These are phyloP conservation scores for Saccharum officinarum DNA, from an alignment of 176 grass and related monocot species.

Conservation along the genomic window DNA sequence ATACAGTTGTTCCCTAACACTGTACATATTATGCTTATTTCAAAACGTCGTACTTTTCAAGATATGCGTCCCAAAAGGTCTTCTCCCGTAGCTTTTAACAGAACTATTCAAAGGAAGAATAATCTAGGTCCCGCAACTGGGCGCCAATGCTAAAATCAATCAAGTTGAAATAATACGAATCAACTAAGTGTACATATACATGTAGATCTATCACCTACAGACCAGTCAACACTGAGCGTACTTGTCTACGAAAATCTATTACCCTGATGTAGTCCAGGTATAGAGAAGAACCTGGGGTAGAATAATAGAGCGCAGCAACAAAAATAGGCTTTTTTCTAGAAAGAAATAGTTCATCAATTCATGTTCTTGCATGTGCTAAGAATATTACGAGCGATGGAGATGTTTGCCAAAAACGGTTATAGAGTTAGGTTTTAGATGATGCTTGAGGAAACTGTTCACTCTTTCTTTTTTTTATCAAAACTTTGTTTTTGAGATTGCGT, in stretches of 20 bases:
- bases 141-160: neutral
- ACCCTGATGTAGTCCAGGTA: neutral
- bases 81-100: neutral
- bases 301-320: neutral
- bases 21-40: neutral
- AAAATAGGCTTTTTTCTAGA: neutral
- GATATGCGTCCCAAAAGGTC: neutral
- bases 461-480: too few relatives aligned
- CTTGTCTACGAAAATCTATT: neutral
- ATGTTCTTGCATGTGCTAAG: neutral
- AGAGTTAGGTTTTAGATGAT: too few relatives aligned
- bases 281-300: neutral
- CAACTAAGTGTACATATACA: too few relatives aligned
- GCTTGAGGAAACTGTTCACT: too few relatives aligned
- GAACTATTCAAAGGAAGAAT: neutral
- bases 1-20: neutral
- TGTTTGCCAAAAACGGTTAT: too few relatives aligned
- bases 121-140: too few relatives aligned
- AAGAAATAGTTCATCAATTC: neutral
- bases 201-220: too few relatives aligned
- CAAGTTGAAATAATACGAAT: neutral
- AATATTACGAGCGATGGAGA: too few relatives aligned
- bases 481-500: too few relatives aligned
- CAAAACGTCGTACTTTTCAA: neutral
- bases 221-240: too few relatives aligned